A percentile compares a stretch with the other conserved stretches of the same genome.
These are phyloP conservation scores for Globisporangium okanoganense DNA, from an alignment of 352 stramenopile genomes.

Conservation along the genomic window DNA sequence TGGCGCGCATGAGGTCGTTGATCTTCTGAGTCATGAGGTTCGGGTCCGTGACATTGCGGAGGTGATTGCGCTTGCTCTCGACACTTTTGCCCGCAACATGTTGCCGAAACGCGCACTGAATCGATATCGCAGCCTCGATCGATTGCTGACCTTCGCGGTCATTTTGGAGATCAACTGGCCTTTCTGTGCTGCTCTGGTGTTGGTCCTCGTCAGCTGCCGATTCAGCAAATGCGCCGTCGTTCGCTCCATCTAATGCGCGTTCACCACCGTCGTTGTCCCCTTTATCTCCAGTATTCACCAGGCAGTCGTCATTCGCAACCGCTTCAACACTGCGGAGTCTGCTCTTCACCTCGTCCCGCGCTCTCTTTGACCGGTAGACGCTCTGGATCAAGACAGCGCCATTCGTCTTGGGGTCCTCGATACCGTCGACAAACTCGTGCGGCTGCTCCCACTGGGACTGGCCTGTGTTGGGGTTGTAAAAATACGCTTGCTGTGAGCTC, in stretches of 20 bases:
- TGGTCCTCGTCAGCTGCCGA: not conserved
- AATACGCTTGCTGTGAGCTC: slow-evolving; percentile 30
- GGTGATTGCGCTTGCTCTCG: slow-evolving; percentile 22
- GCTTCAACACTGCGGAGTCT: not conserved
- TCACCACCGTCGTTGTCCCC: not conserved
- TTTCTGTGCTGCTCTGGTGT: not conserved
- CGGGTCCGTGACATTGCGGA: slow-evolving; percentile 28
- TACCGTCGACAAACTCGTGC: slow-evolving; percentile 24
- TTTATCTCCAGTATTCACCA: not conserved
- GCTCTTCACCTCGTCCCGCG: slow-evolving; percentile 29
- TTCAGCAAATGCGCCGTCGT: not conserved
- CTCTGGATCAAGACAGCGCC: slow-evolving; percentile 56
- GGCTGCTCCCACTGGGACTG: slow-evolving; percentile 44
- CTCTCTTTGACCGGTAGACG: slow-evolving; percentile 37
- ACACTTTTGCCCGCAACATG: slow-evolving; percentile 25
- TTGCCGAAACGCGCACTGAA: slow-evolving; percentile 55
- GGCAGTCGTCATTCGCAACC: not conserved
- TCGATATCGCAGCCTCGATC: slow-evolving; percentile 22
- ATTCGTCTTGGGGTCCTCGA: slow-evolving; percentile 29
- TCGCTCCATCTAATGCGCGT: not conserved
- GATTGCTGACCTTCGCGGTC: not conserved
- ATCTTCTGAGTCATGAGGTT: slow-evolving; percentile 35
- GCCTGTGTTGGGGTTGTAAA: slow-evolving; percentile 40
- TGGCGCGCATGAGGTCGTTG: slow-evolving; percentile 27
- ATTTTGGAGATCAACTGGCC: not conserved